These are phyloP conservation scores for Solanum chilense DNA, from an alignment of 257 asterid genomes.

Conservation along the genomic window DNA sequence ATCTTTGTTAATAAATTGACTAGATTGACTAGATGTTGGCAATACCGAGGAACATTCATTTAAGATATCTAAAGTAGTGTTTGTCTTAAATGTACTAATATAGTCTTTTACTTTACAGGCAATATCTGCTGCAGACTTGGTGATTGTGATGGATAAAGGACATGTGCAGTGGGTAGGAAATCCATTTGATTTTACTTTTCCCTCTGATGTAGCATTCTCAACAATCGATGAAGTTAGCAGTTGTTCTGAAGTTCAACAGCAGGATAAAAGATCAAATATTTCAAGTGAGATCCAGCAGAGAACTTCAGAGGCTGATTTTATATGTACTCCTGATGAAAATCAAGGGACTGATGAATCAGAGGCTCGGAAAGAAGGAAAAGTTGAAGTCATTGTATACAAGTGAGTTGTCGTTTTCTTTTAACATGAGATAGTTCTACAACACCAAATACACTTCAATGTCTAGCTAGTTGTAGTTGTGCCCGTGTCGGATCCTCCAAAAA, in stretches of 20 bases:
- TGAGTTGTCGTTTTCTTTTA: constrained; percentile 20
- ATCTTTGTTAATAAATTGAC: not conserved
- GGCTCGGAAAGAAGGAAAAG: constrained; percentile 81
- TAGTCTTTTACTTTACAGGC: constrained; percentile 39
- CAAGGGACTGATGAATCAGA: constrained; percentile 50
- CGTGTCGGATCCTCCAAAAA: not conserved
- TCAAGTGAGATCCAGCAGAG: constrained; percentile 18
- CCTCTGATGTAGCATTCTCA: constrained; percentile 43
- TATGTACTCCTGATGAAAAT: constrained; percentile 27
- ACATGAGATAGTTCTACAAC: not conserved
- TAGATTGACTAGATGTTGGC: not conserved
- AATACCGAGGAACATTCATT: not conserved
- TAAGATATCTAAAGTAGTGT: not conserved
- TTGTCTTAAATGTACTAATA: not conserved
- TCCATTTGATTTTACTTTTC: constrained; percentile 42
- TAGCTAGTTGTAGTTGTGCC: not conserved
- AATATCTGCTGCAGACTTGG: constrained; percentile 59
- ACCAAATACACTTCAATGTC: not conserved
- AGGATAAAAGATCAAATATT: constrained; percentile 7
- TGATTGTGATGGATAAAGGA: constrained; percentile 86
- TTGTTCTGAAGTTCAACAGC: constrained; percentile 23
- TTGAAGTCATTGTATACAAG: constrained; percentile 72
- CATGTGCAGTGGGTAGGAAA: constrained; percentile 68
- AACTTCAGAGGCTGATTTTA: constrained; percentile 27
- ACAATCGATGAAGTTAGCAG: constrained; percentile 35